Base-by-base conservation (phyloP, 2,329 filamentous ascomycete species). In the Cladosporium sp. region DNA sequence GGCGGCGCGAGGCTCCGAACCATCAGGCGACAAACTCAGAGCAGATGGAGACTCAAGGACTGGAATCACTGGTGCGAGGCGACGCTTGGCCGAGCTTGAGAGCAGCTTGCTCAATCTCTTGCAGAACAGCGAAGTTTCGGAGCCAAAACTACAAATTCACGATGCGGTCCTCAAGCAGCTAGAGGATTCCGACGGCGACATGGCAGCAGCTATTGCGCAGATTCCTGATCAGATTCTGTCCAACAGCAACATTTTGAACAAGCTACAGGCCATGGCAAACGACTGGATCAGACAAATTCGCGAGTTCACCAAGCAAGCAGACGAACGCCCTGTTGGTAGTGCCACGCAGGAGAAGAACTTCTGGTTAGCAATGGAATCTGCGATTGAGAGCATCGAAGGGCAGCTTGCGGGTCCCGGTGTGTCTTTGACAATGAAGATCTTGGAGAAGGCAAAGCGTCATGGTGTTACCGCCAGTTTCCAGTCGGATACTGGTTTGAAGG, bases 251-350 rank as follows among this genome's bases (percentile, higher is more conserved):
- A 96, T 99, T 72, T 89, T 97, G 74, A 99, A 99, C 79, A 93
- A 90, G 72, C 84, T 99, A 44, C 95, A 98, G 77, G 90, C 92
- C 60, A 95, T 90, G 59, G 95, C 98, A 68, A 99, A 98, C 78
- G 90, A 90, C 69, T 99, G 95, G 95, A 99, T 99, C 81, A 96
- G 96, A 81, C 96, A 94, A 12, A 99, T 99, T 70, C 94, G 97
- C 78, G 90, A 90, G 58, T 96, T 97, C 72, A 99, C 95, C 47
- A 96, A 96, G 80, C 91, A 97, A 83, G 92, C 92, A 49, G 89
- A 93, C 74, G 95, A 99, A 73, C 88, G 92, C 0, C 76, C 89
- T 77, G 84, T 86, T 70, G 85, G 88, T 36, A 96, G 93, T 26
- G 95, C 95, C 36, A 94, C 92, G 65, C 95, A 98, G 78, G 95